Evolutionary conservation across 208 protist genomes (phyloP), one percentile per base, ranked within the genome.

Genomic region (Angomonas deanei): DNA sequence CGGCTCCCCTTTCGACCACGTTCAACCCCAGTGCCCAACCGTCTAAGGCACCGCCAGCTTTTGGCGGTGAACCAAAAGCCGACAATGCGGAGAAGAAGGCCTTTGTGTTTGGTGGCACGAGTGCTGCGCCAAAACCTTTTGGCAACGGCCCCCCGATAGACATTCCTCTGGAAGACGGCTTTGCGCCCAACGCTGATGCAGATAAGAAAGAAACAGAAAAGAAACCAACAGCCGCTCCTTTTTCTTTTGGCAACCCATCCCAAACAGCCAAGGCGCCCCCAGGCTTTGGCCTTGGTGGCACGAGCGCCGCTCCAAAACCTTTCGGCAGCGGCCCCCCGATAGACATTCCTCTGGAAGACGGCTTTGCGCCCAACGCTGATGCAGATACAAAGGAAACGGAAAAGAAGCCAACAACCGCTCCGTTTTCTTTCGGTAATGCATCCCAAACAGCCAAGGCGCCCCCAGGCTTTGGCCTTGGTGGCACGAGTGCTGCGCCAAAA

Each of bases 281-380:
- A n/a, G n/a, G n/a, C n/a, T n/a, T n/a, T n/a, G n/a, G n/a, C n/a
- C 8, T 24, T 33, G 26, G 10, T 4, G 54, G 5, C 13, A 59
- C 19, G 26, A 28, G 13, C 6, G 30, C 8, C 38, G 11, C 53
- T 13, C n/a, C 49, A 0, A 42, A n/a, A 32, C 2, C 72, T 67
- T 61, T 68, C 50, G 72, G 72, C 38, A 10, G 5, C 3, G 65
- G 69, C 21, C 62, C 70, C 3, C 52, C 69, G 15, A 59, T 53
- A 0, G 75, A 68, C 13, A 69, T 76, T 13, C 49, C 48, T 1
- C 66, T 74, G 3, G 82, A 89, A 54, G 65, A 78, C 61, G 78
- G 78, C 28, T 89, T 89, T 64, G 82, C 82, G 0, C 62, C 78
- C 0, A 66, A 76, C 53, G 75, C 68, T 27, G 75, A 74, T 31